Conservation (phyloP, 108 stramenopile genomes). For the Cyclotella kingstonii region DNA sequence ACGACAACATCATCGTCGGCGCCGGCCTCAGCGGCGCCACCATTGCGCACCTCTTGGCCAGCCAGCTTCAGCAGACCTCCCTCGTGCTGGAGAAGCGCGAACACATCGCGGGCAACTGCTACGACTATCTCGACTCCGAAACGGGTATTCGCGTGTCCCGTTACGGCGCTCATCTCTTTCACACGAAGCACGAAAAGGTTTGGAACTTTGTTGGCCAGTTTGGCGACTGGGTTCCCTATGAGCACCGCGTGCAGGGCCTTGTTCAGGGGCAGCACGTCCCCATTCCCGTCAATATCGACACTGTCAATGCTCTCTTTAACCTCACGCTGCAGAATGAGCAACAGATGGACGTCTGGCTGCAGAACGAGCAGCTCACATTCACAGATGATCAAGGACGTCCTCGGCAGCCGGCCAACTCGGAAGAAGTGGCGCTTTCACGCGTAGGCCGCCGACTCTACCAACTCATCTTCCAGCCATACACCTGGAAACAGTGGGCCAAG, state of each 20-base stretch:
- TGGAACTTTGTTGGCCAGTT: constrained; percentile 72
- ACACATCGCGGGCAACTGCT: constrained; percentile 86
- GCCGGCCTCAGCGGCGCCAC: constrained; percentile 75
- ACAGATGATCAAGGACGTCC: constrained; percentile 21
- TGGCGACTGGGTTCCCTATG: constrained; percentile 68
- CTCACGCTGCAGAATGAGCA: constrained; percentile 48
- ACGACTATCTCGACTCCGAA: constrained; percentile 69
- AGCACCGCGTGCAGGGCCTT: constrained; percentile 67
- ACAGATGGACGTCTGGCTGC: constrained; percentile 78
- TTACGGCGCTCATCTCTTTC: constrained; percentile 77
- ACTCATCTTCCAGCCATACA: constrained; percentile 74
- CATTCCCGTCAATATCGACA: constrained; percentile 83
- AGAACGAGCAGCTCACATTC: constrained; percentile 52
- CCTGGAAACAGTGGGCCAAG: constrained; percentile 81
- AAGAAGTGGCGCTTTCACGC: constrained; percentile 72
- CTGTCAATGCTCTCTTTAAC: constrained; percentile 77
- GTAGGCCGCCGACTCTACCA: constrained; percentile 72
- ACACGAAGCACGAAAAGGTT: constrained; percentile 63
- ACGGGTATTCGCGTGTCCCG: constrained; percentile 57
- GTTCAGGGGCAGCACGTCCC: constrained; percentile 68
- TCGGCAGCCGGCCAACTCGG: constrained; percentile 49
- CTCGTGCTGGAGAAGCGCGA: constrained; percentile 70
- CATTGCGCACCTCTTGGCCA: constrained; percentile 76
- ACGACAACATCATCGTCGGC: constrained; percentile 77
- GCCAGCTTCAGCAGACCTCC: constrained; percentile 43